A percentile compares a stretch with the other conserved stretches of the same genome.
These are phyloP conservation scores for Thelonectria discophora DNA, from an alignment of 2,329 filamentous ascomycete species.

Conservation along the genomic window DNA sequence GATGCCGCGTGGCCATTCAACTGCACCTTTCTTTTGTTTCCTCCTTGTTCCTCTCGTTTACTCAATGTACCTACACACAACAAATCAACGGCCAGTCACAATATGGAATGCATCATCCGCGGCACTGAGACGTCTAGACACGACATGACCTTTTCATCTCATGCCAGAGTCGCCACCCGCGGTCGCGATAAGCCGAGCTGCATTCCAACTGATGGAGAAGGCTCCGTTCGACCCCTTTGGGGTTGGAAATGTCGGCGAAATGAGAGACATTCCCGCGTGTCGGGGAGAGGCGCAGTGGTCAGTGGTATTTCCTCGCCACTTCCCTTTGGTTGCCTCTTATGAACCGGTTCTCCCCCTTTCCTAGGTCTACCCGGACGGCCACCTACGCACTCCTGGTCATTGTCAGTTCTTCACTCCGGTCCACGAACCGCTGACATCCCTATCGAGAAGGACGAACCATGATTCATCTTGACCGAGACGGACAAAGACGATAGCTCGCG, in stretches of 20 bases:
- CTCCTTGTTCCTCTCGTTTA: not conserved
- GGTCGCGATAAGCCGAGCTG: constrained; percentile 11
- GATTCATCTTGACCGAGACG: constrained; percentile 14
- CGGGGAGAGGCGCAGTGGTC: not conserved
- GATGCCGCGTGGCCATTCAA: too few species aligned
- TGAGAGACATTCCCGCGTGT: constrained; percentile 1
- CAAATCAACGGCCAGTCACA: not conserved
- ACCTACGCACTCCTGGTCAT: not conserved
- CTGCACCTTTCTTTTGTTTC: too few species aligned
- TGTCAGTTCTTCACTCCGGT: not conserved
- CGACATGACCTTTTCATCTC: constrained; percentile 16
- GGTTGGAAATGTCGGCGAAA: not conserved
- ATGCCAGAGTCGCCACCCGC: constrained; percentile 19
- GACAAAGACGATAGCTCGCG: not conserved
- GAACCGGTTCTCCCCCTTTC: not conserved
- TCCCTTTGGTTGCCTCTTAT: not conserved
- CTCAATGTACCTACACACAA: not conserved
- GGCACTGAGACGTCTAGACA: constrained; percentile 20
- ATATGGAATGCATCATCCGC: constrained; percentile 17
- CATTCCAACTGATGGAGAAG: constrained; percentile 18
- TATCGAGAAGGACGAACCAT: constrained; percentile 7
- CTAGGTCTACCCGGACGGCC: not conserved
- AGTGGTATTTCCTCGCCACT: constrained; percentile 3
- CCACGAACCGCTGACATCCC: constrained; percentile 1
- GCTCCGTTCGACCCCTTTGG: not conserved